Percentiles rank a stretch among this genome's conserved stretches.
These are phyloP conservation scores for Butyriboletus appendiculatus DNA, from an alignment of 1,284 basidiomycete species.

Conservation along the genomic window DNA sequence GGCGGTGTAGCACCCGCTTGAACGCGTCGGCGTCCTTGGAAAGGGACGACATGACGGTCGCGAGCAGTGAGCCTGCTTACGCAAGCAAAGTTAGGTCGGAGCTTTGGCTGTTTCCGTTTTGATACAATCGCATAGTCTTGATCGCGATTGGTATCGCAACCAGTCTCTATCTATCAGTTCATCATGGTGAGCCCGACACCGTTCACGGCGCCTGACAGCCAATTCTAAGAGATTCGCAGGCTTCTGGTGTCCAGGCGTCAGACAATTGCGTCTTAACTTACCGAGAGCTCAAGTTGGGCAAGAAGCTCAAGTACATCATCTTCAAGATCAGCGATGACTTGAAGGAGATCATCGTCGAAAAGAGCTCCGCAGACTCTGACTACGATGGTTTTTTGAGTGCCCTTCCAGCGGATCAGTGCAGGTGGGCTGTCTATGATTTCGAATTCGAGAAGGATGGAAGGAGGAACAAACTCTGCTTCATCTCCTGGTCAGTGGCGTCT, in stretches of 20 bases:
- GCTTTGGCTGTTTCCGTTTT: constrained; percentile 20
- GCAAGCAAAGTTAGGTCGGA: constrained; percentile 34
- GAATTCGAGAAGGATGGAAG: constrained; percentile 81
- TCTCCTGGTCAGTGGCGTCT: constrained; percentile 67
- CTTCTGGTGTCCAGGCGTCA: constrained; percentile 77
- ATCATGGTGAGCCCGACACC: constrained; percentile 22
- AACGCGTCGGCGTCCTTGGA: constrained; percentile 67
- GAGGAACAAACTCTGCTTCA: constrained; percentile 91
- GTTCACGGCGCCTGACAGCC: neutral
- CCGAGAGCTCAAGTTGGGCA: constrained; percentile 81
- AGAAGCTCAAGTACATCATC: constrained; percentile 88
- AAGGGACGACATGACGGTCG: constrained; percentile 57
- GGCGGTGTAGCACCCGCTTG: constrained; percentile 59
- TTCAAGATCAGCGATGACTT: constrained; percentile 68
- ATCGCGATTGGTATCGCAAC: constrained; percentile 35
- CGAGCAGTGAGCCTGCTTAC: no score
- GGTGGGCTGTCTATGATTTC: constrained; percentile 95
- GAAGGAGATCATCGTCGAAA: constrained; percentile 78
- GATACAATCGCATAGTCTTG: constrained; percentile 4
- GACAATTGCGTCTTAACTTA: constrained; percentile 61
- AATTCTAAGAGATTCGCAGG: constrained; percentile 42
- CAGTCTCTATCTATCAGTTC: constrained; percentile 22
- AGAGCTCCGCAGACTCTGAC: constrained; percentile 45
- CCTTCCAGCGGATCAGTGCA: constrained; percentile 77
- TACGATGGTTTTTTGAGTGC: constrained; percentile 82